Evolutionary conservation across 306 rosid genomes (phyloP).

Genomic region (Rubus parviflorus): DNA sequence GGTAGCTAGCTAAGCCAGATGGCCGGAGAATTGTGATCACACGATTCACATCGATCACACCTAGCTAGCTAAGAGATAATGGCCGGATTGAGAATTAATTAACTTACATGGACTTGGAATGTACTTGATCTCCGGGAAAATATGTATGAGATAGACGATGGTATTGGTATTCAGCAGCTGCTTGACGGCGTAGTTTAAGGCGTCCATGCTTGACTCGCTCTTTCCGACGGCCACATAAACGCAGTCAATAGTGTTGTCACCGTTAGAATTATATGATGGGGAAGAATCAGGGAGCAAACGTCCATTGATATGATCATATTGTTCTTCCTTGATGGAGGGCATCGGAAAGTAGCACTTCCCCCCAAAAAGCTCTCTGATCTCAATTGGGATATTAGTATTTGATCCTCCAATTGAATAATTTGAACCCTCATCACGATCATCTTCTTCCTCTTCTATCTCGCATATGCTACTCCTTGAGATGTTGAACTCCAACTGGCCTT

Average conservation of each 20-base stretch:
- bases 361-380: slow-evolving; percentile 28
- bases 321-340: slow-evolving; percentile 49
- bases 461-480: slow-evolving; percentile 31
- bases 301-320: background rate
- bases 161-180: slow-evolving; percentile 29
- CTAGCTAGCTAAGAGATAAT: background rate
- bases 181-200: slow-evolving; percentile 43
- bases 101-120: slow-evolving; percentile 74
- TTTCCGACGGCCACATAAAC: slow-evolving; percentile 77
- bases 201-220: slow-evolving; percentile 58
- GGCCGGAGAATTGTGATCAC: background rate
- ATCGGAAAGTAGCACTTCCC: slow-evolving; percentile 30
- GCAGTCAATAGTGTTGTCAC: slow-evolving; percentile 20
- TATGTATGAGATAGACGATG: slow-evolving; percentile 55
- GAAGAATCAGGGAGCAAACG: background rate
- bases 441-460: slow-evolving; percentile 71
- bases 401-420: background rate
- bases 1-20: background rate
- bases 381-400: background rate
- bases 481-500: background rate
- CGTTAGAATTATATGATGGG: background rate
- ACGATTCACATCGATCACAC: background rate
- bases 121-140: slow-evolving; percentile 58
- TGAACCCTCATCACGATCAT: background rate
- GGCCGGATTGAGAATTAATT: background rate